phyloP scores from a whole-genome alignment of 768 basidiomycete species.

The Plicaturopsis crispa region DNA sequence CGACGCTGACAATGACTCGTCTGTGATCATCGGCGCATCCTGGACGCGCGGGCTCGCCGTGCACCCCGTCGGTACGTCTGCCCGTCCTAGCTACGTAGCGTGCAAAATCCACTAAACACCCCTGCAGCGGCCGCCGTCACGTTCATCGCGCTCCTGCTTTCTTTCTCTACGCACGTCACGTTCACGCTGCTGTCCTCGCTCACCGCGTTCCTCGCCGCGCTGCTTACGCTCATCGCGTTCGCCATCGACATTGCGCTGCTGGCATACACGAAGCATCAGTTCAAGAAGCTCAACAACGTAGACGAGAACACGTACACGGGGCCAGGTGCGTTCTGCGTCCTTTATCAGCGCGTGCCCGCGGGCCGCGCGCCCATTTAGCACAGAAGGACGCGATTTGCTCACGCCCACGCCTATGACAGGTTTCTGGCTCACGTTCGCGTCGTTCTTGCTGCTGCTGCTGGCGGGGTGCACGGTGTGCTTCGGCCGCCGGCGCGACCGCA shows the following conservation, averaged over 20 bases:
- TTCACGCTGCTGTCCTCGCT: conserved; percentile 35
- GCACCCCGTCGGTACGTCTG: conserved; percentile 62
- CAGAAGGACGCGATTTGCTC: conserved; percentile 2
- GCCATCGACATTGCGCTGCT: conserved; percentile 72
- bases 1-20: conserved; percentile 27
- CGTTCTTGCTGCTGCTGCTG: conserved; percentile 54
- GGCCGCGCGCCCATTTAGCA: background rate
- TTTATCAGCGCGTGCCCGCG: background rate
- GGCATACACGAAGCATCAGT: conserved; percentile 50
- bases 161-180: conserved; percentile 50
- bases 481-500: conserved; percentile 50
- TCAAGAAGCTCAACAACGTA: conserved; percentile 39
- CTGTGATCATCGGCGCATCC: conserved; percentile 37
- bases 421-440: conserved; percentile 70
- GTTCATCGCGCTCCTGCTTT: conserved; percentile 56
- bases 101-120: background rate
- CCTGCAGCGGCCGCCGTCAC: conserved; percentile 31
- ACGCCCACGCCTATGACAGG: conserved; percentile 24
- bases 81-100: background rate
- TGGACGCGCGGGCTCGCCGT: conserved; percentile 74
- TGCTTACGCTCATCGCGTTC: conserved; percentile 65
- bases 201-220: conserved; percentile 58
- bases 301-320: conserved; percentile 44
- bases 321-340: conserved; percentile 41
- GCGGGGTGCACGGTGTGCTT: conserved; percentile 68